These are phyloP conservation scores for Papiliotrema nemorosa DNA, from an alignment of 1,284 basidiomycete species.

Conservation along the genomic window DNA sequence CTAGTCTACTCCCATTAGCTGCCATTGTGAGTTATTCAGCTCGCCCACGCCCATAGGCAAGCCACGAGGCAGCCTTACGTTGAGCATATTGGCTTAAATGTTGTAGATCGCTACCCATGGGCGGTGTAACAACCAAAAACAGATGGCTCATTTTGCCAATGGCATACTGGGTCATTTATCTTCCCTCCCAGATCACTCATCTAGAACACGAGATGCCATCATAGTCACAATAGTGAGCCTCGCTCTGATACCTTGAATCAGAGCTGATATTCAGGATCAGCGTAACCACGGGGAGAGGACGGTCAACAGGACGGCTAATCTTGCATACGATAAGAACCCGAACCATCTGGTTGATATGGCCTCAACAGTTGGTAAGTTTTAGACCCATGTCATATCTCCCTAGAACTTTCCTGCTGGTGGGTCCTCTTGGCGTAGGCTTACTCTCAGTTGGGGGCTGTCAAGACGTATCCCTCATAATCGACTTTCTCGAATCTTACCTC, in stretches of 20 bases:
- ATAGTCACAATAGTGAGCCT: conserved; percentile 43
- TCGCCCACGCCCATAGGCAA: no score
- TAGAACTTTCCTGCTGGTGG: neutral
- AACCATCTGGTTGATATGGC: conserved; percentile 71
- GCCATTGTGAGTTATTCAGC: conserved; percentile 30
- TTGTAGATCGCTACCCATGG: conserved; percentile 47
- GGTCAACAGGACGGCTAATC: conserved; percentile 56
- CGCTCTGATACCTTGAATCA: neutral
- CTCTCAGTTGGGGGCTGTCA: conserved; percentile 60
- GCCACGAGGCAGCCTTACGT: no score
- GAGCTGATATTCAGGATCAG: conserved; percentile 58
- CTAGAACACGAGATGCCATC: conserved; percentile 34
- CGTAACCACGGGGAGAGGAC: conserved; percentile 69
- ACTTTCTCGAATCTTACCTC: conserved; percentile 71
- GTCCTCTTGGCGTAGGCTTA: neutral
- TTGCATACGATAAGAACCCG: conserved; percentile 61
- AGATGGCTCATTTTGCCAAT: conserved; percentile 37
- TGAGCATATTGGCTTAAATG: no score
- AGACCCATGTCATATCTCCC: no score
- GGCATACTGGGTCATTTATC: conserved; percentile 32
- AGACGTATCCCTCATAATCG: conserved; percentile 75
- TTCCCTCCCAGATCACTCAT: conserved; percentile 9
- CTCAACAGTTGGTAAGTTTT: conserved; percentile 55
- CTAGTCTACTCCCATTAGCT: conserved; percentile 23
- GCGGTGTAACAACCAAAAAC: conserved; percentile 33